Base-by-base conservation (phyloP, 1,139 yeast species). In the Debaryomyces robertsiae region DNA sequence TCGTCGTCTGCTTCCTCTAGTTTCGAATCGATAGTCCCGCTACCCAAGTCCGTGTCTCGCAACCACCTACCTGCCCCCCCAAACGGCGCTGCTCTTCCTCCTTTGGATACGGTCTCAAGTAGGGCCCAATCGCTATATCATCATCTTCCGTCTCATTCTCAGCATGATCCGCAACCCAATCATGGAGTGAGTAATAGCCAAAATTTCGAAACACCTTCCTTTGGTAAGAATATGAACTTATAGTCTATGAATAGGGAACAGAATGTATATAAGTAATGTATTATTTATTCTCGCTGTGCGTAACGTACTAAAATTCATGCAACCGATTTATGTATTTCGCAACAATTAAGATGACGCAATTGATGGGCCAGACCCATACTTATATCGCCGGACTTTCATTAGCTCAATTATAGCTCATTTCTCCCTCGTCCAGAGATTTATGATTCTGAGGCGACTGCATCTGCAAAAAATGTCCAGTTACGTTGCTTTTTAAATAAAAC, bases 251-350 rank as follows among this genome's bases (percentile, higher is more conserved):
- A 11, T 23, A 32, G 35, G 11, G 23, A 32, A 10, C 29, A 4
- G 11, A 32, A 24, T 24, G 27, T 32, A 29, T 29, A 14, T 29
- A 14, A 17, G 9, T 29, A 14, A 29, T 29, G 14, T 27, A 27
- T 27, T 27, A 27, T 16, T 31, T 16, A 22, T 31, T 31, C 10
- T 13, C n/a, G 15, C 19, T 4, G 15, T 32, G 35, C 35, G 35
- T 19, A 19, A 19, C 7, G 22, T 7, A 19, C 5, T 19, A 19
- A 19, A 19, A 19, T 7, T 19, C 7, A 6, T 19, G 22, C 22
- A 19, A 7, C 7, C 22, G 19, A 17, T 32, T 17, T 6, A 23
- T 19, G 3, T 7, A 18, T 27, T 27, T 27, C 13, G 30, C 30
- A 27, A 27, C 30, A 27, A 27, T 27, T 6, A 27, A 27, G 3